Evolutionary conservation across 768 basidiomycete genomes (phyloP), one percentile per base, ranked within the genome.

Genomic region (Saitozyma podzolica): DNA sequence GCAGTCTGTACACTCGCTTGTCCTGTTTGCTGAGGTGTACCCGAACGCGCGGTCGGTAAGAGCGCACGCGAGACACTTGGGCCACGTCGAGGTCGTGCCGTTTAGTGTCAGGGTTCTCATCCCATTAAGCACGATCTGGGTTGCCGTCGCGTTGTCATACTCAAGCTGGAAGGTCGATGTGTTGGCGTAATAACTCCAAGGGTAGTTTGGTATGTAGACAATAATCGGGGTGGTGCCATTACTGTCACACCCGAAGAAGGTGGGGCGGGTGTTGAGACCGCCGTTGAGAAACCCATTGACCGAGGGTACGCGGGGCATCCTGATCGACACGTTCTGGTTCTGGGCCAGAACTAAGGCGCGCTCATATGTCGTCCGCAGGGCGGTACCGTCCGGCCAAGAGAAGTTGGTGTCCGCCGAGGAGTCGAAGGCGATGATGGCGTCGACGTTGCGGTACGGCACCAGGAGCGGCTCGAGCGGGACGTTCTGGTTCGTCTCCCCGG

Each of bases 381-480:
- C 79, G 2, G 85, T 84, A 0, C 88, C 89, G 73, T 91, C 87
- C 62, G 87, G 87, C 85, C 87, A 93, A 59, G 78, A 82, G 61
- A 76, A 77, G 6, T 69, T 70, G 3, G 82, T 81, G 63, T 82
- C 82, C 52, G 76, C 81, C 0, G 78, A 80, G 19, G 84, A 84
- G 70, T 93, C 91, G 17, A 90, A 80, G 0, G 88, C 89, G 14
- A 94, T 82, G 67, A 93, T 85, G 5, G 89, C 85, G 70, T 94
- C 91, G 48, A 92, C 69, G 0, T 75, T 82, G 54, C 92, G 84
- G 1, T 84, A 83, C 52, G 85, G 87, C 37, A 90, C 86, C 57
- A 92, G 83, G 37, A 91, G 80, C 1, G 88, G 87, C 17, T 85
- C 86, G 37, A 88, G 81, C 0, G 91, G 91, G 8, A 90, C 74